Evolutionary conservation across 495 filamentous ascomycete species (phyloP).

Genomic region (Penicillium tannophilum): DNA sequence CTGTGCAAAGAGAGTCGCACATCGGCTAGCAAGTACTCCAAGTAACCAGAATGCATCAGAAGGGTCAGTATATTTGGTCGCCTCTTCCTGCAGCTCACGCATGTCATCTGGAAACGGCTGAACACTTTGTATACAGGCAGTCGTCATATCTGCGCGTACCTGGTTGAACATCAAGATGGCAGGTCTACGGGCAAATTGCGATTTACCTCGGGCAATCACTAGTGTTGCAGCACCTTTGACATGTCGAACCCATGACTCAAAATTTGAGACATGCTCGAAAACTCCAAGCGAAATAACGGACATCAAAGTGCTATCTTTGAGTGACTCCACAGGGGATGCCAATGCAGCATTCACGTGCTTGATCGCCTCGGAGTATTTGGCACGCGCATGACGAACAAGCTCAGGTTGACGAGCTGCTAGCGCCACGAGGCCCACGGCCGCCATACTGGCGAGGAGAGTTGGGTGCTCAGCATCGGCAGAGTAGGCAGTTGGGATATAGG

Average conservation of each 20-base stretch:
- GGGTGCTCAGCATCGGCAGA: conserved; percentile 30
- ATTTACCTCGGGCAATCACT: conserved; percentile 48
- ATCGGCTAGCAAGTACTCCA: conserved; percentile 25
- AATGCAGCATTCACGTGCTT: conserved; percentile 51
- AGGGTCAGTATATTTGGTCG: conserved; percentile 20
- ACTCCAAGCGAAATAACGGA: conserved; percentile 60
- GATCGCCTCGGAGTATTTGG: conserved; percentile 45
- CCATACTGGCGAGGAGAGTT: conserved; percentile 42
- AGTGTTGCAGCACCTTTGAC: conserved; percentile 56
- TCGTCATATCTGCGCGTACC: conserved; percentile 40
- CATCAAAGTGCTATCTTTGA: conserved; percentile 61
- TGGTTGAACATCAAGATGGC: conserved; percentile 57
- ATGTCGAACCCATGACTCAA: conserved; percentile 52
- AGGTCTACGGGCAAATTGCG: conserved; percentile 49
- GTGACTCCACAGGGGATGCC: conserved; percentile 49
- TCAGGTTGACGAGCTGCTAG: conserved; percentile 38
- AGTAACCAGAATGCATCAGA: conserved; percentile 24
- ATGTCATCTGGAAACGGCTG: conserved; percentile 29
- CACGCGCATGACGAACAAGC: conserved; percentile 37
- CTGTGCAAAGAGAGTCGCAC: conserved; percentile 18
- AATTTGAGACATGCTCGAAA: conserved; percentile 55
- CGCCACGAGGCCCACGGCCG: conserved; percentile 47
- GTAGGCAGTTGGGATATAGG: conserved; percentile 31
- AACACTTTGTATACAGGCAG: conserved; percentile 22
- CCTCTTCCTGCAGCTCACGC: conserved; percentile 31